These are phyloP conservation scores for Trichosporon sp. DNA, from an alignment of 1,284 basidiomycete species.

Conservation along the genomic window DNA sequence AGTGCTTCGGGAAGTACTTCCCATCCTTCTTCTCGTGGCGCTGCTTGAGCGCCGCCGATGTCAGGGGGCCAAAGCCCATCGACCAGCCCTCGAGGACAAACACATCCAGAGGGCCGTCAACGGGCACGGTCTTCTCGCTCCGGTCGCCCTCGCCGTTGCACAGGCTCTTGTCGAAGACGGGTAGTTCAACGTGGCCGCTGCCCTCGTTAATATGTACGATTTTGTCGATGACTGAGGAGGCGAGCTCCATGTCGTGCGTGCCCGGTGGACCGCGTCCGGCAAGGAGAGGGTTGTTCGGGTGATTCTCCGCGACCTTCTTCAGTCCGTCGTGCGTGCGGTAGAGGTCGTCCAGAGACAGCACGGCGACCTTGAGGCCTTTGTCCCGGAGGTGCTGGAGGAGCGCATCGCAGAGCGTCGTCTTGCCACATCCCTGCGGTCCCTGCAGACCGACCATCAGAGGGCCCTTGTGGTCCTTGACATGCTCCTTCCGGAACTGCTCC, in stretches of 20 bases:
- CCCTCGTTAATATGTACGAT: conserved; percentile 14
- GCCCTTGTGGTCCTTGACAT: conserved; percentile 24
- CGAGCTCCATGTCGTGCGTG: conserved; percentile 36
- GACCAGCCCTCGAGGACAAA: conserved; percentile 65
- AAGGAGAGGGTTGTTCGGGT: conserved; percentile 39
- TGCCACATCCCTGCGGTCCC: conserved; percentile 26
- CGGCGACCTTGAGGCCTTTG: conserved; percentile 25
- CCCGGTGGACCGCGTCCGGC: conserved; percentile 45
- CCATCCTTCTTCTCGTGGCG: conserved; percentile 34
- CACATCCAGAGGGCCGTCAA: conserved; percentile 62
- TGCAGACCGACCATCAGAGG: conserved; percentile 26
- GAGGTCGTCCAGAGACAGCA: conserved; percentile 42
- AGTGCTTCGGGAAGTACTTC: conserved; percentile 29
- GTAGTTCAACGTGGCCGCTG: conserved; percentile 39
- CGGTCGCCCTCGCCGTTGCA: conserved; percentile 79
- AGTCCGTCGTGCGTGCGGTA: conserved; percentile 38
- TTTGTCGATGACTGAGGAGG: background rate
- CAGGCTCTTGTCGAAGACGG: conserved; percentile 81
- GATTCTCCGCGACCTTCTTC: conserved; percentile 26
- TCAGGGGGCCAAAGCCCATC: conserved; percentile 49
- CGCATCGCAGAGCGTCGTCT: conserved; percentile 39
- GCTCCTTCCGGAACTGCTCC: background rate
- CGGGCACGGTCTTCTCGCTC: conserved; percentile 47
- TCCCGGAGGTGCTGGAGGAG: conserved; percentile 28
- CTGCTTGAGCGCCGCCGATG: conserved; percentile 41